Evolutionary conservation across 495 filamentous ascomycete species (phyloP), one percentile per base, ranked within the genome.

Genomic region (Pyrenula aspistea): DNA sequence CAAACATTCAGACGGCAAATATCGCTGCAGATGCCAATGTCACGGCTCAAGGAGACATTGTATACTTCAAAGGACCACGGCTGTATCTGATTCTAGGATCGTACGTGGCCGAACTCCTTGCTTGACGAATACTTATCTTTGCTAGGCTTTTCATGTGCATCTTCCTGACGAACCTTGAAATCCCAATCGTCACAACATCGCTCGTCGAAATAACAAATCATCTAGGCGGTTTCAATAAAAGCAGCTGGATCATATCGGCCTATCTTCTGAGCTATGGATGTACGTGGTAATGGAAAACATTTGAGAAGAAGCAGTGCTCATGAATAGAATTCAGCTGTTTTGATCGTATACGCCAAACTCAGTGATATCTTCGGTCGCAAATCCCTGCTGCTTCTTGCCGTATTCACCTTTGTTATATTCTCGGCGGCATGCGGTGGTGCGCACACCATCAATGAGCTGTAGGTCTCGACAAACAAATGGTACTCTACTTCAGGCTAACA

Each of bases 361-460:
- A 61, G 58, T 24, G 63, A 65, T 47, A 25, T 63, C 23, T 21
- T 61, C 15, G 61, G 63, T 0, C 12, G 63, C 0, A 65, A 65
- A 23, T 25, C 1, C 1, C 25, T 47, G n/a, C 23, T 57, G 12
- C 2, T 64, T 12, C 22, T 47, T n/a, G 25, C 56, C 22, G 8
- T 63, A 0, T 15, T 63, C 25, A 51, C 54, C 4, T 65, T 65
- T 25, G 48, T 49, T 31, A 54, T 36, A 1, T 65, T 63, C 48
- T 55, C 63, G 10, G 62, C 25, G 11, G 62, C 24, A 2, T 65
- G 62, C 24, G 62, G 62, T 19, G 61, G 55, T 10, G 49, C 61
- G 2, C 62, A 63, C 47, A 63, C 61, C 10, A 65, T 63, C 22
- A 51, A 25, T 3, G 61, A 65, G 53, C 42, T 65, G 62, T 65